Conservation (phyloP, 2,329 filamentous ascomycete genomes). For the Coleophoma cylindrospora region DNA sequence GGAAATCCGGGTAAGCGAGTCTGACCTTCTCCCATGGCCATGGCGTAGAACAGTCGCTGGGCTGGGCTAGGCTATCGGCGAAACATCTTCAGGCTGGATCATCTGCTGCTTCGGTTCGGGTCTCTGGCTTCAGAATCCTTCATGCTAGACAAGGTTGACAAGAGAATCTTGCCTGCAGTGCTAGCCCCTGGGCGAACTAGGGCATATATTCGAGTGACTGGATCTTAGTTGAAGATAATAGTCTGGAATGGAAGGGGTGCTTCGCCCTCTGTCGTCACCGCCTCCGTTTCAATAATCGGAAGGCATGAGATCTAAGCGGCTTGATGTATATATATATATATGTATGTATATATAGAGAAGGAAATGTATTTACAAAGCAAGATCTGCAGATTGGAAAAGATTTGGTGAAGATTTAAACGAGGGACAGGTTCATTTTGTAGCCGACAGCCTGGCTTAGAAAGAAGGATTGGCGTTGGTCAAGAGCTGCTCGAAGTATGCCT, state of each 20-base stretch:
- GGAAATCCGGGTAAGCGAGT: not conserved
- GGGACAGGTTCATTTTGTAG: not conserved
- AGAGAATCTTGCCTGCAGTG: too few species aligned
- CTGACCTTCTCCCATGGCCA: not conserved
- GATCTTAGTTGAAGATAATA: not conserved
- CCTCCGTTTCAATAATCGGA: not conserved
- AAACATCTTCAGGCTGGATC: too few species aligned
- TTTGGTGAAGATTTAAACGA: not conserved
- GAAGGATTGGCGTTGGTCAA: constrained; percentile 51
- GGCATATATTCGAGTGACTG: too few species aligned
- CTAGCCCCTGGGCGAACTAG: too few species aligned
- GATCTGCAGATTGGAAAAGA: not conserved
- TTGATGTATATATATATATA: not conserved
- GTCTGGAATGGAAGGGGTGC: not conserved
- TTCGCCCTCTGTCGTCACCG: not conserved
- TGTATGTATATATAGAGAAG: constrained; percentile 1
- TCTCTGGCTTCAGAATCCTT: too few species aligned
- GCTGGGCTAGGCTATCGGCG: not conserved
- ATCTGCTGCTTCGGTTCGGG: too few species aligned
- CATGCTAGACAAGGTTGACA: too few species aligned
- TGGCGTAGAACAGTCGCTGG: not conserved
- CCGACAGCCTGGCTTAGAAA: constrained; percentile 27
- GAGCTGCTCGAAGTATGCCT: constrained; percentile 54
- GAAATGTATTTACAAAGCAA: not conserved
- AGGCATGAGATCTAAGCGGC: not conserved